Evolutionary conservation across 1,284 basidiomycete species (phyloP), one percentile per base, ranked within the genome.

Genomic region (Mrakiaceae sp.): DNA sequence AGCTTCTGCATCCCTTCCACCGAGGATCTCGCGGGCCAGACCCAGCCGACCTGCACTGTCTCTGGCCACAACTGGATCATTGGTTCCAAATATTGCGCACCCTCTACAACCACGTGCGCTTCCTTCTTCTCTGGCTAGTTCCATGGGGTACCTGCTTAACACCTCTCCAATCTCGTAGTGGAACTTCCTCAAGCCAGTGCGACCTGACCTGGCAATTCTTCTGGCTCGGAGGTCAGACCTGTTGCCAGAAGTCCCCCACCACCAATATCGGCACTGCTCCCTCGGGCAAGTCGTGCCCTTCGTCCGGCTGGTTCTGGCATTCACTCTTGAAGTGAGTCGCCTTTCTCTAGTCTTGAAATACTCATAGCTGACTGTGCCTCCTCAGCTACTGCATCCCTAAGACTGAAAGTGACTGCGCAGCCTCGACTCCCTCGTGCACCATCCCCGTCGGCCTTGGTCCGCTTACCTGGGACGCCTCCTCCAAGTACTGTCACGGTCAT

Each of bases 1-100:
- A 27, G 27, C 27, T 27, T 27, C 27, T 27, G 27, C 27, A 27
- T 27, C 27, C 27, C 27, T 27, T 27, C 27, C 27, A 27, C 27
- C 27, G 27, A 27, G 27, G 27, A 27, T 27, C 27, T 27, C 44
- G 40, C 50, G 2, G n/a, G 10, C 63, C 39, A 53, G 16, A 52
- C 6, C 43, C 46, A 5, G 42, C 56, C 63, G 6, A 40, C 57
- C 4, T 64, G 63, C 57, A 12, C 4, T 6, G n/a, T 42, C 16
- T 27, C 48, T 6, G 56, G 56, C 43, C 63, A 64, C 63, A 40
- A 11, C 48, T 64, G 63, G 63, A 10, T 52, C 51, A n/a, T 42
- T 2, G 50, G 48, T 27, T 27, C 27, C 43, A 46, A n/a, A 27
- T 47, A 16, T 12, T 43, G 49, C 59, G 63, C 46, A 40, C 43